These are phyloP conservation scores for Suhomyces sp. DNA, from an alignment of 805 yeast species.

Conservation along the genomic window DNA sequence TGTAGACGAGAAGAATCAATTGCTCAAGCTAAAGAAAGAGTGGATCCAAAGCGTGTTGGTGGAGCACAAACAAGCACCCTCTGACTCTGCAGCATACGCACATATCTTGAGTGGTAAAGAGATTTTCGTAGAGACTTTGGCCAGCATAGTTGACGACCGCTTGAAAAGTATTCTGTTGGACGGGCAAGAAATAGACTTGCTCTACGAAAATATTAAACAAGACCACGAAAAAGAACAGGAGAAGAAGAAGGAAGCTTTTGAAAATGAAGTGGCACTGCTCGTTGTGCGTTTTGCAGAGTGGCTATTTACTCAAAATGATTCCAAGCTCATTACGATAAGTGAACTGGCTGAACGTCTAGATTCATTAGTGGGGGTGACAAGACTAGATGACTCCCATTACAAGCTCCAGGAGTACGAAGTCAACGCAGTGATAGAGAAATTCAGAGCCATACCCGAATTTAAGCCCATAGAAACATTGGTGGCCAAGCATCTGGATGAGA, in stretches of 20 bases:
- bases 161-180: constrained; percentile 17
- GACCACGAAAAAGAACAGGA: constrained; percentile 19
- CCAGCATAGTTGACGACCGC: constrained; percentile 26
- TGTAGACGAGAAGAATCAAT: constrained; percentile 58
- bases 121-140: constrained; percentile 16
- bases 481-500: not conserved
- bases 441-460: not conserved
- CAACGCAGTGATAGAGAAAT: not conserved
- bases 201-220: constrained; percentile 26
- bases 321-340: not conserved
- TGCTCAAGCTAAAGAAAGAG: constrained; percentile 57
- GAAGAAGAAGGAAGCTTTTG: constrained; percentile 7
- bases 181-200: constrained; percentile 23
- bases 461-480: not conserved
- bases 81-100: constrained; percentile 16
- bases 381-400: not conserved
- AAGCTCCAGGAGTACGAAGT: not conserved
- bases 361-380: not conserved
- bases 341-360: not conserved
- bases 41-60: constrained; percentile 51
- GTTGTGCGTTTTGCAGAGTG: constrained; percentile 14
- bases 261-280: constrained; percentile 10
- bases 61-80: constrained; percentile 18
- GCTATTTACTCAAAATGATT: constrained; percentile 9
- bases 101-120: constrained; percentile 14